phyloP scores from a whole-genome alignment of 495 filamentous ascomycete genomes.

The Haplographium delicatum region DNA sequence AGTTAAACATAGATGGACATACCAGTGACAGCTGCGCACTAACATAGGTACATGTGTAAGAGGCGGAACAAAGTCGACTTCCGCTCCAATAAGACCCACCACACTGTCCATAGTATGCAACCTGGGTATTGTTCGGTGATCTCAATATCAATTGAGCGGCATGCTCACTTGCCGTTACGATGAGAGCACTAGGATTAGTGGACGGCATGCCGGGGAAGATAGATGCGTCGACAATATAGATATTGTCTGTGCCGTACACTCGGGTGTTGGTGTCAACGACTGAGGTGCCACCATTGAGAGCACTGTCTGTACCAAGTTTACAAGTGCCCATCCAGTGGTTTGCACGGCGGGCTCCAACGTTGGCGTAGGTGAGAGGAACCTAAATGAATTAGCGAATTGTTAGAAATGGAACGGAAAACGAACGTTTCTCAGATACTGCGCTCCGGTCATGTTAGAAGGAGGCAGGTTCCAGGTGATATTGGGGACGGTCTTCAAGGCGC shows the following conservation, averaged over 20 bases:
- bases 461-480: conserved; percentile 52
- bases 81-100: conserved; percentile 37
- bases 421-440: conserved; percentile 45
- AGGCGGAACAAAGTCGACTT: conserved; percentile 30
- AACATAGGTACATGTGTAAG: conserved; percentile 33
- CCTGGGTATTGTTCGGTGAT: conserved; percentile 25
- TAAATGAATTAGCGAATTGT: conserved; percentile 6
- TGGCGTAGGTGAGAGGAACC: conserved; percentile 34
- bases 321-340: conserved; percentile 67
- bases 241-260: conserved; percentile 60
- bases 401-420: background rate
- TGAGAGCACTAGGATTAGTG: conserved; percentile 49
- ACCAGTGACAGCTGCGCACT: conserved; percentile 34
- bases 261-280: conserved; percentile 62
- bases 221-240: conserved; percentile 51
- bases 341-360: conserved; percentile 50
- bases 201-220: conserved; percentile 51
- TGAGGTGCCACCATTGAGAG: conserved; percentile 44
- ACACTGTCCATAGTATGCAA: conserved; percentile 34
- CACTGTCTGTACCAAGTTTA: conserved; percentile 57
- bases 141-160: conserved; percentile 48
- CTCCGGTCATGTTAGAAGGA: conserved; percentile 40
- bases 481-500: conserved; percentile 45
- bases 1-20: background rate
- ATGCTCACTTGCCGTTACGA: conserved; percentile 48